Evolutionary conservation across 345 rosid genomes (phyloP), one percentile per base, ranked within the genome.

Genomic region (Hirschfeldia incana): DNA sequence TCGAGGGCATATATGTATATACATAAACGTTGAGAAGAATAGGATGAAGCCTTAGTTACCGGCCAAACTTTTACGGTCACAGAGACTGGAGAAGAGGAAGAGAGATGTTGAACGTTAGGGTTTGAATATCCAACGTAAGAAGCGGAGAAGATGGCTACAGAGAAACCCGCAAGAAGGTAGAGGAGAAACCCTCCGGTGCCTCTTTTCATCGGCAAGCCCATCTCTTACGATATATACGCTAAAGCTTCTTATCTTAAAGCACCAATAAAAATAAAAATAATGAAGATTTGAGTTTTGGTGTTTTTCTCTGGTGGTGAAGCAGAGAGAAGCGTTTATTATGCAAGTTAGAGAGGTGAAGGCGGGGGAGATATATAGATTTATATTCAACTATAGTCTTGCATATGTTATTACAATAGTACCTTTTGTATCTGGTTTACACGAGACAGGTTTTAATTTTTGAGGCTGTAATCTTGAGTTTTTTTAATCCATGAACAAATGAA

Each of bases 51-150:
- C 67, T 73, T 4, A 13, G 85, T 13, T 80, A 94, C 98, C 27
- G 98, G 98, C 98, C 98, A 94, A 73, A 87, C 72, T 86, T 9
- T 86, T 0, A 82, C 84, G 62, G 84, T 46, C 13, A 0, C 65
- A 42, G 74, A 69, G 55, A 81, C 65, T 55, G 46, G 57, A 36
- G 83, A 68, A 34, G 63, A 73, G 1, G 81, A 58, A 11, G 69
- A 57, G 21, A 78, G 80, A 28, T 13, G 39, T 28, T 44, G 26
- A 64, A 9, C 16, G 13, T 46, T 55, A 49, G 37, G 59, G 67
- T n/a, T 30, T 72, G 8, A 63, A 2, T 78, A 44, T 36, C 69
- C 39, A 44, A 94, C 79, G 80, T 86, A 84, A 17, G 81, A n/a
- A 46, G 74, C 92, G 6, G 88, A 85, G 70, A 83, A 78, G 73